Conservation (phyloP, 2,329 filamentous ascomycete genomes). For the Colletotrichum abscissum region DNA sequence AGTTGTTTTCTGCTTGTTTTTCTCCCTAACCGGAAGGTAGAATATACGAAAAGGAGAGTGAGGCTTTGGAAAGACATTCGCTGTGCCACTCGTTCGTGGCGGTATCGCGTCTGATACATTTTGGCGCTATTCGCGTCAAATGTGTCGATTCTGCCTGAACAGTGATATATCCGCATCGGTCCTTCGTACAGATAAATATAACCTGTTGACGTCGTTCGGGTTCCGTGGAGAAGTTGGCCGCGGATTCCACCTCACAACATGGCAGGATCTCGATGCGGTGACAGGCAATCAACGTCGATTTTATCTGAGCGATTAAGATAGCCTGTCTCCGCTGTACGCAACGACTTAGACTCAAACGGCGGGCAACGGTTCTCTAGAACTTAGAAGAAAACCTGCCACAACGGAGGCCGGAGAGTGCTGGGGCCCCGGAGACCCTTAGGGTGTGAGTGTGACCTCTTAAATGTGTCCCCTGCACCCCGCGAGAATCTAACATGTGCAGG, state of each 20-base stretch:
- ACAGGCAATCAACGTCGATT: conserved; percentile 9
- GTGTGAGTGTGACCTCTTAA: background rate
- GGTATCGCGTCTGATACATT: too few species aligned
- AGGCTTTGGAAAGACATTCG: background rate
- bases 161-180: background rate
- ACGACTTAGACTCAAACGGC: conserved; percentile 3
- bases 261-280: conserved; percentile 24
- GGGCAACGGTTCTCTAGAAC: background rate
- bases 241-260: conserved; percentile 9
- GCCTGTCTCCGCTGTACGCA: conserved; percentile 17
- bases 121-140: background rate
- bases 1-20: background rate
- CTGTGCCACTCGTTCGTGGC: background rate
- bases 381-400: background rate
- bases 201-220: background rate
- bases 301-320: conserved; percentile 20
- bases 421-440: background rate
- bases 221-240: conserved; percentile 4
- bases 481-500: conserved; percentile 20
- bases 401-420: conserved; percentile 2
- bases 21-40: background rate
- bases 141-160: background rate
- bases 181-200: background rate
- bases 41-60: background rate
- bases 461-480: conserved; percentile 16